Evolutionary conservation across 345 rosid genomes (phyloP).

Genomic region (Toxicodendron radicans): DNA sequence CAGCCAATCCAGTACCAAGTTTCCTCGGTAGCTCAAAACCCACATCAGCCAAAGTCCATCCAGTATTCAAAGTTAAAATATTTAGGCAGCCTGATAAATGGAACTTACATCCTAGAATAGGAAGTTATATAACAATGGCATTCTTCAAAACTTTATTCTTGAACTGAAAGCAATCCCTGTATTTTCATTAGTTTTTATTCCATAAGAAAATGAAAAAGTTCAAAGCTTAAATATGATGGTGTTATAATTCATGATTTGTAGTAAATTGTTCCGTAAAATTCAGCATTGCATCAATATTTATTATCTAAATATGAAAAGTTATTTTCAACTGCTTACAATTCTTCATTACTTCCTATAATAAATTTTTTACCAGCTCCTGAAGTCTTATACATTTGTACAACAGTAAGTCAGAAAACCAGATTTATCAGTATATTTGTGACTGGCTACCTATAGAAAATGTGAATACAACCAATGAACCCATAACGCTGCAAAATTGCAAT

Average conservation of each 20-base stretch:
- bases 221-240: neutral
- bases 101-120: no score
- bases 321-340: neutral
- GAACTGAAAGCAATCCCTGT: neutral
- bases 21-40: neutral
- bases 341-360: neutral
- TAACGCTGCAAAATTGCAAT: neutral
- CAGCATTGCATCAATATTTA: neutral
- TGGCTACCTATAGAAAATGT: neutral
- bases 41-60: conserved; percentile 9
- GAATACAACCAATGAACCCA: neutral
- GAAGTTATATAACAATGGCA: neutral
- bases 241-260: neutral
- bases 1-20: neutral
- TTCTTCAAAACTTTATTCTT: neutral
- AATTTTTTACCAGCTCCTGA: neutral
- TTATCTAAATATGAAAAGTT: neutral
- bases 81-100: conserved; percentile 1
- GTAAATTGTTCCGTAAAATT: neutral
- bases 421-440: neutral
- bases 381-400: neutral
- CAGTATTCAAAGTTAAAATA: neutral
- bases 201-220: neutral
- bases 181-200: neutral
- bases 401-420: neutral